Conservation (phyloP, 257 asterid genomes). For the Salvia rosmarinus region DNA sequence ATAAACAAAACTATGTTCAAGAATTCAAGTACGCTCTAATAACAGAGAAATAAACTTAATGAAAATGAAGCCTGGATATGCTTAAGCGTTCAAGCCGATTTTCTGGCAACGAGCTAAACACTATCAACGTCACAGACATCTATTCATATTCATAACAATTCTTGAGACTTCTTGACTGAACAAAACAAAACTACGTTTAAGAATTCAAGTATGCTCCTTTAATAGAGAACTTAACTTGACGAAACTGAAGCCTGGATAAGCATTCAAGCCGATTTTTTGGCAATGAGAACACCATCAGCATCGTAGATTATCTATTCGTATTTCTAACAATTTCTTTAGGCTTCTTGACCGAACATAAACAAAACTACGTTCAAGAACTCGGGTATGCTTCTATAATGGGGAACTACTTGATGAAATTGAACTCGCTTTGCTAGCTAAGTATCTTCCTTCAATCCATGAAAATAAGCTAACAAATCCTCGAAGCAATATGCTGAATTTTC, state of each 20-base stretch:
- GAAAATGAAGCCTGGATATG: no score
- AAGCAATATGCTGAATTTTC: background rate
- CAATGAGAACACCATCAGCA: no score
- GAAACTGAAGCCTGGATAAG: no score
- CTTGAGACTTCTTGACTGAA: background rate
- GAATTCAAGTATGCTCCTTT: background rate
- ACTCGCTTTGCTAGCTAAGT: background rate
- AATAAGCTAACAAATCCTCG: background rate
- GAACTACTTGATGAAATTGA: background rate
- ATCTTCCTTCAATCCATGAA: background rate
- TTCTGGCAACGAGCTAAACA: background rate
- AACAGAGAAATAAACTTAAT: no score
- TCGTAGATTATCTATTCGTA: background rate
- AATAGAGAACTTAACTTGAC: no score
- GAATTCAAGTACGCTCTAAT: no score
- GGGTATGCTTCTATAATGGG: background rate
- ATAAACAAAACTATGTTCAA: no score
- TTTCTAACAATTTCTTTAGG: background rate
- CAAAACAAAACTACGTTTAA: background rate
- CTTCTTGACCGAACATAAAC: background rate
- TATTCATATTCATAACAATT: background rate
- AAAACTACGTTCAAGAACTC: background rate
- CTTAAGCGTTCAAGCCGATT: background rate
- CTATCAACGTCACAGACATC: background rate
- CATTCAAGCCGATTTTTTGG: background rate